phyloP scores from a whole-genome alignment of 192 early-diverging fungal species.

The Neocallimastix lanati region DNA sequence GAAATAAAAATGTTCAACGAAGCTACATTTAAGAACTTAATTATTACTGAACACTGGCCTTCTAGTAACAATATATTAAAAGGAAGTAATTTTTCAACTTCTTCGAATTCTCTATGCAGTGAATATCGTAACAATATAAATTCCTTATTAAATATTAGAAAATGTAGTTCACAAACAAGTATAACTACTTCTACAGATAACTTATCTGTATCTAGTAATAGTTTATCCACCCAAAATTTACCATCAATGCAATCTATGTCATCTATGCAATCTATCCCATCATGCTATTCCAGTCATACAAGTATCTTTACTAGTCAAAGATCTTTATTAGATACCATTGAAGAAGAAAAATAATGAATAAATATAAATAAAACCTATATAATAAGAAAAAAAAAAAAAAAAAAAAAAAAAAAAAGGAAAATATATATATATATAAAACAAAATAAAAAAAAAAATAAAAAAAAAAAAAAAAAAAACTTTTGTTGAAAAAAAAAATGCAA shows the following conservation, averaged over 20 bases:
- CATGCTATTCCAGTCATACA: neutral
- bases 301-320: neutral
- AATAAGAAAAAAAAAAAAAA: neutral
- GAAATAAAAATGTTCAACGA: neutral
- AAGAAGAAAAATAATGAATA: neutral
- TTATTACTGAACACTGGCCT: neutral
- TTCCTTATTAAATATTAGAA: neutral
- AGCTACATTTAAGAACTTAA: neutral
- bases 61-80: neutral
- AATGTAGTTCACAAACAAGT: neutral
- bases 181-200: neutral
- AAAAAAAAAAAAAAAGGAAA: neutral
- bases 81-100: neutral
- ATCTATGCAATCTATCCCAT: too few relatives aligned
- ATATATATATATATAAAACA: neutral
- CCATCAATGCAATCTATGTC: too few relatives aligned
- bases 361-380: neutral
- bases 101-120: neutral
- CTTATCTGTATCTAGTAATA: neutral
- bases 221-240: too few relatives aligned
- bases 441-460: neutral
- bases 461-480: too few relatives aligned
- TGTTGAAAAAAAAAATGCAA: too few relatives aligned
- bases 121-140: neutral
- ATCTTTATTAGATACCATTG: neutral